A percentile compares a stretch with the other conserved stretches of the same genome.
Evolutionary conservation across 805 yeast genomes (phyloP).

Genomic region (Metschnikowia continentalis): DNA sequence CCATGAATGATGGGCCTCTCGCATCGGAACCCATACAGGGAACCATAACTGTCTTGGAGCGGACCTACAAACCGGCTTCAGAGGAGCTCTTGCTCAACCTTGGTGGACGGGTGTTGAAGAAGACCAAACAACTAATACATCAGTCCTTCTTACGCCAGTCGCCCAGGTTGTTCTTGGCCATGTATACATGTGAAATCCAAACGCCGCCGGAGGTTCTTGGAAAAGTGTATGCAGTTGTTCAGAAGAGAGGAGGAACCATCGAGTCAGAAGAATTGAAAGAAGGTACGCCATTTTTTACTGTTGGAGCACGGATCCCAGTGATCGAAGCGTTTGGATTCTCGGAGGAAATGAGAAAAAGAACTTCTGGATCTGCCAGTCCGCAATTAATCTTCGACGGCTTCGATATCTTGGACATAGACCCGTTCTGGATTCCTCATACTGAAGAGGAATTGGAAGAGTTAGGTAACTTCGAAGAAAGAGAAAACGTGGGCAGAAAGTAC

Average conservation of each 20-base stretch:
- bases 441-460: slow-evolving; percentile 92
- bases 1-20: slow-evolving; percentile 81
- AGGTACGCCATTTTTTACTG: slow-evolving; percentile 93
- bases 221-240: slow-evolving; percentile 91
- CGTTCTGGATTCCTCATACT: slow-evolving; percentile 98
- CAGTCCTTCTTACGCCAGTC: slow-evolving; percentile 72
- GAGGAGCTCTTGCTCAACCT: slow-evolving; percentile 40
- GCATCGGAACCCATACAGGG: slow-evolving; percentile 88
- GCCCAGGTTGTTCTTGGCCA: slow-evolving; percentile 87
- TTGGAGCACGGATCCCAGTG: slow-evolving; percentile 83
- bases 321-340: slow-evolving; percentile 95
- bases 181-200: slow-evolving; percentile 92
- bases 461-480: slow-evolving; percentile 90
- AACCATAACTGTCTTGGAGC: slow-evolving; percentile 47
- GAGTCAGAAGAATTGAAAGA: slow-evolving; percentile 94
- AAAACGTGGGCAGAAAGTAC: slow-evolving; percentile 82
- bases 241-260: slow-evolving; percentile 79
- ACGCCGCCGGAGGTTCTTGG: slow-evolving; percentile 93
- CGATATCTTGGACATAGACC: slow-evolving; percentile 84
- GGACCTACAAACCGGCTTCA: slow-evolving; percentile 23
- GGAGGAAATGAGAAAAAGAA: slow-evolving; percentile 87
- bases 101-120: slow-evolving; percentile 70
- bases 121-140: slow-evolving; percentile 70
- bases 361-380: slow-evolving; percentile 97
- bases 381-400: slow-evolving; percentile 89